Evolutionary conservation across 345 rosid species (phyloP).

Genomic region (Physaria fendleri): DNA sequence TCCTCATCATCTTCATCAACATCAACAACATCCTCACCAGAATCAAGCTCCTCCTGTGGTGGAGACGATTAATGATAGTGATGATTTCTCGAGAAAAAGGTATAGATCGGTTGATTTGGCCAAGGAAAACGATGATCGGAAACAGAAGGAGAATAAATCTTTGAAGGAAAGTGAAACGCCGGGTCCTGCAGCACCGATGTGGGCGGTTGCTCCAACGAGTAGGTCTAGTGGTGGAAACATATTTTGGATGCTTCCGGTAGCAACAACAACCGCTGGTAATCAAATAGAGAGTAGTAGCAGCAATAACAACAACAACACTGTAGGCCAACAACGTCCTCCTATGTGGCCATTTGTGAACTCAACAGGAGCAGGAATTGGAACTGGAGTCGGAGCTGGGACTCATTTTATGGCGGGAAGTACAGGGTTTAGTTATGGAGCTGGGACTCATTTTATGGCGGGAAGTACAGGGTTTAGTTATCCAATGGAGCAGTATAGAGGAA

Average conservation of each 20-base stretch:
- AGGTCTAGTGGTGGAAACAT: slow-evolving; percentile 43
- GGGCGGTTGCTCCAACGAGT: slow-evolving; percentile 59
- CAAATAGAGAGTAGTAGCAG: slow-evolving; percentile 26
- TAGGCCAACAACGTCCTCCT: slow-evolving; percentile 28
- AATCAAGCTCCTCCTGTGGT: slow-evolving; percentile 55
- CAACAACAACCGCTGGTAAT: slow-evolving; percentile 24
- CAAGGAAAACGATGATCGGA: slow-evolving; percentile 44
- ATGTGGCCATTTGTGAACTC: slow-evolving; percentile 60
- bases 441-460: too few species aligned
- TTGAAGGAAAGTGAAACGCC: slow-evolving; percentile 23
- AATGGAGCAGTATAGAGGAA: slow-evolving; percentile 52
- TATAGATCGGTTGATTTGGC: slow-evolving; percentile 55
- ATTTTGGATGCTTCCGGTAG: slow-evolving; percentile 70
- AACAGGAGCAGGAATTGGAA: slow-evolving; percentile 5
- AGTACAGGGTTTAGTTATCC: too few species aligned
- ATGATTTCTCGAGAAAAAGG: slow-evolving; percentile 56
- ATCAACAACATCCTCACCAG: slow-evolving; percentile 33
- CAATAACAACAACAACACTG: neutral
- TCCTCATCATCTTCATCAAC: slow-evolving; percentile 46
- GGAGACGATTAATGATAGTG: slow-evolving; percentile 44
- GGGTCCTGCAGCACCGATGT: slow-evolving; percentile 46
- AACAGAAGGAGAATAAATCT: slow-evolving; percentile 30
- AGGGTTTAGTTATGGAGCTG: too few species aligned
- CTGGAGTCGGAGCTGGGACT: slow-evolving; percentile 42
- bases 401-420: slow-evolving; percentile 56